These are phyloP conservation scores for Darksidea phi DNA, from an alignment of 495 filamentous ascomycete genomes.

Conservation along the genomic window DNA sequence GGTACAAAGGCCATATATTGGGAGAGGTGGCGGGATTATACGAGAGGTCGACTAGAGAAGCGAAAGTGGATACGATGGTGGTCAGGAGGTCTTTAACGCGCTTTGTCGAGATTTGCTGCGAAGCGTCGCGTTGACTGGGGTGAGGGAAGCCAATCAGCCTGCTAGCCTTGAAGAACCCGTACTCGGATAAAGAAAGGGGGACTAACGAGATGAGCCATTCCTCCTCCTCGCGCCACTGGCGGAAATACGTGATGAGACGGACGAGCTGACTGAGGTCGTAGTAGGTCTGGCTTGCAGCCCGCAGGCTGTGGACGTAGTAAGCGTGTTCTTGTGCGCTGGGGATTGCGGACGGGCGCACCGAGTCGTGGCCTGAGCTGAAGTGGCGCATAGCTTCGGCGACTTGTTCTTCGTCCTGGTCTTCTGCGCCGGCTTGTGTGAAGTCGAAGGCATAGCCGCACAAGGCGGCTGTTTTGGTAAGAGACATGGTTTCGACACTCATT, in stretches of 20 bases:
- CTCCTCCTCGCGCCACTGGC: constrained; percentile 55
- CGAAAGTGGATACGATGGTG: not conserved
- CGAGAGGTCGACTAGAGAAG: not conserved
- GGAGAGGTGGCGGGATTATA: not conserved
- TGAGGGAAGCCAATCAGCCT: not conserved
- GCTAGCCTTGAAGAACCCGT: not conserved
- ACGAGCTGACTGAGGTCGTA: constrained; percentile 72
- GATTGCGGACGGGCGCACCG: not conserved
- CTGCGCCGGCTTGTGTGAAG: constrained; percentile 32
- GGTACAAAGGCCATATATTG: constrained; percentile 54
- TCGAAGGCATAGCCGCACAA: constrained; percentile 40
- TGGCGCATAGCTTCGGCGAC: not conserved
- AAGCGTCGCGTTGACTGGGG: not conserved
- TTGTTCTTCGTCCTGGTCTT: constrained; percentile 19
- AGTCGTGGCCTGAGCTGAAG: constrained; percentile 1
- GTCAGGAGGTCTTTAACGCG: constrained; percentile 27
- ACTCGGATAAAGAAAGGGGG: constrained; percentile 1
- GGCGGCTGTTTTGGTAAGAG: constrained; percentile 35
- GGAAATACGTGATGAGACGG: constrained; percentile 62
- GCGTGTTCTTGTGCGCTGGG: constrained; percentile 6
- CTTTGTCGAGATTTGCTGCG: constrained; percentile 14
- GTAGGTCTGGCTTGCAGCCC: constrained; percentile 50
- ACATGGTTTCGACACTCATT: constrained; percentile 47
- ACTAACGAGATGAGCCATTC: constrained; percentile 39
- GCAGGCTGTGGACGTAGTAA: constrained; percentile 24